Evolutionary conservation across 2,329 filamentous ascomycete species (phyloP), one percentile per base, ranked within the genome.

Genomic region (Colletotrichum shisoi): DNA sequence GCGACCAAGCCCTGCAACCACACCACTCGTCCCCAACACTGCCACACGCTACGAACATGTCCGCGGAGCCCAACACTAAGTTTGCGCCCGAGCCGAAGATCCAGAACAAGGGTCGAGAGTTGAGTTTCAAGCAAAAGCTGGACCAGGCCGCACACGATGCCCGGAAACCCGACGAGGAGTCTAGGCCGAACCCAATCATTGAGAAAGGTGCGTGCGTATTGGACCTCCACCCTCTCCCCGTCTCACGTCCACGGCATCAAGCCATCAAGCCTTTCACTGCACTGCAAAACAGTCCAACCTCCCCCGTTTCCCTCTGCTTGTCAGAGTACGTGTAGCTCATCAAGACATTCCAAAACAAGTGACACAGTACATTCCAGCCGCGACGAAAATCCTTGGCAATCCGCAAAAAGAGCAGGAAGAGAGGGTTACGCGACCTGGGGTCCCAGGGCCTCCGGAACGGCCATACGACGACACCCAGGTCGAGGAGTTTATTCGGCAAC

Each of bases 401-500:
- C 71, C 77, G 42, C 72, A 78, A 44, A 72, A 75, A 54, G 65
- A 74, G 9, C 61, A 68, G 9, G 64, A 69, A 45, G 54, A 68
- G 4, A 57, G 71, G 8, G 39, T 70, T 2, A 59, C 64, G 6
- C 34, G 72, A 11, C 67, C 74, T 1, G 80, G 77, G 2, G 40
- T 73, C 15, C 67, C 74, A 1, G 80, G 77, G 3, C 79, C 79
- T 15, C 83, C 82, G 3, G 71, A 79, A 12, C 76, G 82, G 15
- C 83, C 82, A 0, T 69, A 76, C 24, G 79, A 85, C 62, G 84
- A 85, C 69, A 60, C 72, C 5, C 79, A 82, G 70, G 84, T 86
- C 57, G 83, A 84, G 68, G 81, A 84, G 34, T 86, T 86, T 67
- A 74, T 86, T 39, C 78, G 81, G 57, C 82, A 85, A 56, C 83